phyloP scores from a whole-genome alignment of 805 yeast genomes.

The Suhomyces kilbournensis region DNA sequence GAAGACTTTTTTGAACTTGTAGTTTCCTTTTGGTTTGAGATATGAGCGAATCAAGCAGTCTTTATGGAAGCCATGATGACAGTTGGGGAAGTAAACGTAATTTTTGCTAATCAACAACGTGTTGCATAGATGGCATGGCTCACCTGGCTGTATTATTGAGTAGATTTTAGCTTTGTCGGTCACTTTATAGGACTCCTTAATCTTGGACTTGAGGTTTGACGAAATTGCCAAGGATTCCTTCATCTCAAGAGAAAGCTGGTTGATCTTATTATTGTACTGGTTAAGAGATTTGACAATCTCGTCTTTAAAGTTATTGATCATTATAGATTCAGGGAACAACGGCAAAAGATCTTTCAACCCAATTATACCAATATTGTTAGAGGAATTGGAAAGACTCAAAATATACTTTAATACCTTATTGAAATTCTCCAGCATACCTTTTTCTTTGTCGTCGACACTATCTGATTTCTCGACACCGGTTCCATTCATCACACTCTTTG shows the following conservation, averaged over 20 bases:
- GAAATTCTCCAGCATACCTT: slow-evolving; percentile 17
- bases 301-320: slow-evolving; percentile 78
- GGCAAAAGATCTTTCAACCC: slow-evolving; percentile 81
- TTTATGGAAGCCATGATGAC: slow-evolving; percentile 85
- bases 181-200: slow-evolving; percentile 40
- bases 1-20: slow-evolving; percentile 60
- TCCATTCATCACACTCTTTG: slow-evolving; percentile 13
- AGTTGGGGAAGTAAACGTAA: slow-evolving; percentile 76
- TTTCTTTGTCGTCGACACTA: slow-evolving; percentile 15
- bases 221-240: slow-evolving; percentile 63
- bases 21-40: slow-evolving; percentile 58
- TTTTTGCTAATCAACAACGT: slow-evolving; percentile 66
- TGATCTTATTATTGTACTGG: slow-evolving; percentile 63
- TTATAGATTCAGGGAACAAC: slow-evolving; percentile 76
- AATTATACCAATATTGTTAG: slow-evolving; percentile 31
- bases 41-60: slow-evolving; percentile 75
- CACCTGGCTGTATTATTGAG: slow-evolving; percentile 76
- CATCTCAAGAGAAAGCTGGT: slow-evolving; percentile 69
- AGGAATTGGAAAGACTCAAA: slow-evolving; percentile 26
- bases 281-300: slow-evolving; percentile 81
- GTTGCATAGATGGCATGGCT: slow-evolving; percentile 72
- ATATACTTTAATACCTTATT: slow-evolving; percentile 30
- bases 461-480: slow-evolving; percentile 4
- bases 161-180: slow-evolving; percentile 42
- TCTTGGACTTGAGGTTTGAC: slow-evolving; percentile 56